Conservation (phyloP, 345 rosid species). For the Hibiscus tridactylites region DNA sequence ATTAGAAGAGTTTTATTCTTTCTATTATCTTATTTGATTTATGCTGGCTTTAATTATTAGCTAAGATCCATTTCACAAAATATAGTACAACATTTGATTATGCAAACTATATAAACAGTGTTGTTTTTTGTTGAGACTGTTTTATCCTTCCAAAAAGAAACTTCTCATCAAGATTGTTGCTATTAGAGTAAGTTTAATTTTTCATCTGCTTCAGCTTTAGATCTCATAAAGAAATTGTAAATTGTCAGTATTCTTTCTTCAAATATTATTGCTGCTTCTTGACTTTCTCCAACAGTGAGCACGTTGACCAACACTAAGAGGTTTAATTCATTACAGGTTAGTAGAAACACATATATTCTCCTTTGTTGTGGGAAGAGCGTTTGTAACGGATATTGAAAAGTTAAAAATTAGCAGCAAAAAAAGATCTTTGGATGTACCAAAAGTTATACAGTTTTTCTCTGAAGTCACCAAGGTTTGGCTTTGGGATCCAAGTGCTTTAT, state of each 20-base stretch:
- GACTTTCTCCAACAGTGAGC: conserved; percentile 10
- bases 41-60: not conserved
- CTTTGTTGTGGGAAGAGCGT: conserved; percentile 98
- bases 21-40: not conserved
- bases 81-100: conserved; percentile 4
- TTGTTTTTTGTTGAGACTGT: not conserved
- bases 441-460: conserved; percentile 66
- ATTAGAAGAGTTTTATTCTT: not conserved
- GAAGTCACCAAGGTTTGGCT: conserved; percentile 70
- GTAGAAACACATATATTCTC: conserved; percentile 98
- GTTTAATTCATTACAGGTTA: conserved; percentile 62
- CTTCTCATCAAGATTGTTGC: not conserved
- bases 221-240: not conserved
- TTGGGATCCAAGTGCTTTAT: conserved; percentile 9
- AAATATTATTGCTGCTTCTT: conserved; percentile 9
- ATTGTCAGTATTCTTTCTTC: conserved; percentile 7
- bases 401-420: conserved; percentile 89
- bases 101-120: not conserved
- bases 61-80: not conserved
- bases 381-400: conserved; percentile 95
- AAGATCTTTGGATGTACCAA: conserved; percentile 66
- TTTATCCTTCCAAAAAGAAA: not conserved
- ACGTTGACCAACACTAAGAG: conserved; percentile 22
- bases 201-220: not conserved
- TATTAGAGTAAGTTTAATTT: not conserved